These are phyloP conservation scores for Fremontodendron californicum DNA, from an alignment of 345 rosid species.

Conservation along the genomic window DNA sequence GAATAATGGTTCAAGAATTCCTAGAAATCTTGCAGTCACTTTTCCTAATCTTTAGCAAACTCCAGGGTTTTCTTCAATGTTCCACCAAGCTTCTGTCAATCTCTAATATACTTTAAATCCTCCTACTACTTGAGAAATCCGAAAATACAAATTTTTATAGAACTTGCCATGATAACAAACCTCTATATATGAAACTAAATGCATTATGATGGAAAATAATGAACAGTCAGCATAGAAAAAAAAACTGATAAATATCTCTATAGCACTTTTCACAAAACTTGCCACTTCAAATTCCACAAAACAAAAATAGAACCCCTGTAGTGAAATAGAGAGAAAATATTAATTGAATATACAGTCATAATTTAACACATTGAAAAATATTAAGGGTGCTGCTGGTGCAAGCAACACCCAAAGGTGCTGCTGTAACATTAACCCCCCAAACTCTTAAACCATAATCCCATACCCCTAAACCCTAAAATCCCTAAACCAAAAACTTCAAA, in stretches of 20 bases:
- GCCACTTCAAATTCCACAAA: too few relatives aligned
- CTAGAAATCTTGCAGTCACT: neutral
- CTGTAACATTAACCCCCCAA: too few relatives aligned
- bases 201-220: neutral
- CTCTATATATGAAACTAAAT: neutral
- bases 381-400: too few relatives aligned
- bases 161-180: neutral
- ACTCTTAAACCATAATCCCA: too few relatives aligned
- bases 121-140: neutral
- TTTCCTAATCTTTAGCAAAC: neutral
- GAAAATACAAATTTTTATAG: neutral
- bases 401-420: too few relatives aligned
- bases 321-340: too few relatives aligned
- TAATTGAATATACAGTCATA: too few relatives aligned
- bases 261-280: too few relatives aligned
- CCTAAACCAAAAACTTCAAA: too few relatives aligned
- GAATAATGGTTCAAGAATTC: neutral
- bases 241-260: conserved; percentile 36
- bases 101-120: neutral
- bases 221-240: too few relatives aligned
- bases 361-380: neutral
- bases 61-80: neutral
- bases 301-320: too few relatives aligned
- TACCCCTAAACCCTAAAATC: too few relatives aligned
- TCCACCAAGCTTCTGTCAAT: neutral